Percentiles rank a stretch among this genome's conserved stretches.
Conservation (phyloP, 805 yeast genomes). For the Monosporozyma aerobia region DNA sequence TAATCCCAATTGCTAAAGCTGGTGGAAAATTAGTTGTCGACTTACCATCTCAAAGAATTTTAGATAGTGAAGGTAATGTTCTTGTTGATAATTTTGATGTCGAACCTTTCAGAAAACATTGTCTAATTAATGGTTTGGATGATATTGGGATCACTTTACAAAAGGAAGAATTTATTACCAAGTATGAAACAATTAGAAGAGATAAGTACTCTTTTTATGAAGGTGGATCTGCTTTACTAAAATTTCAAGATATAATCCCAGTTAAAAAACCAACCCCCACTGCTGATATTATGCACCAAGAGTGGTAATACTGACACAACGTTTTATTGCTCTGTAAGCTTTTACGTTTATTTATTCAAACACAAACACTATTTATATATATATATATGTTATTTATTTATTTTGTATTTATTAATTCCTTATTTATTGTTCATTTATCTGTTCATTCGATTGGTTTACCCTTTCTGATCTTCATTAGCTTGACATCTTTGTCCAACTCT, state of each 20-base stretch:
- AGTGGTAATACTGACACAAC: constrained; percentile 6
- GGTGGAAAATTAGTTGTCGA: constrained; percentile 70
- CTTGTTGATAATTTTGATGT: constrained; percentile 77
- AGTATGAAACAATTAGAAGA: constrained; percentile 71
- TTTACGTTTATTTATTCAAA: background rate
- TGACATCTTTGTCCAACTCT: constrained; percentile 4
- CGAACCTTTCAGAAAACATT: constrained; percentile 89
- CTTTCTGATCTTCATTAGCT: background rate
- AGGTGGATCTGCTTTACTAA: constrained; percentile 64
- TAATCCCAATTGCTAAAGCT: constrained; percentile 70
- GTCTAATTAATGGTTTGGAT: constrained; percentile 88
- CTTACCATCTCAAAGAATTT: constrained; percentile 76
- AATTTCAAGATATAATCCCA: constrained; percentile 4
- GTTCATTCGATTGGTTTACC: background rate
- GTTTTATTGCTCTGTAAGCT: too few relatives aligned
- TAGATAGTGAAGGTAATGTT: constrained; percentile 57
- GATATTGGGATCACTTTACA: constrained; percentile 94
- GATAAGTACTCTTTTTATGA: constrained; percentile 85
- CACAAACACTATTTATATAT: background rate
- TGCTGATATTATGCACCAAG: constrained; percentile 11
- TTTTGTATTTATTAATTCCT: background rate
- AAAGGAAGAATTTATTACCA: constrained; percentile 66
- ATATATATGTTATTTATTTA: constrained; percentile 2
- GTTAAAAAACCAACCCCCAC: constrained; percentile 4
- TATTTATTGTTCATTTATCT: background rate